A percentile compares a stretch with the other conserved stretches of the same genome.
Conservation (phyloP, 257 asterid species). For the Cynanchum wilfordii region DNA sequence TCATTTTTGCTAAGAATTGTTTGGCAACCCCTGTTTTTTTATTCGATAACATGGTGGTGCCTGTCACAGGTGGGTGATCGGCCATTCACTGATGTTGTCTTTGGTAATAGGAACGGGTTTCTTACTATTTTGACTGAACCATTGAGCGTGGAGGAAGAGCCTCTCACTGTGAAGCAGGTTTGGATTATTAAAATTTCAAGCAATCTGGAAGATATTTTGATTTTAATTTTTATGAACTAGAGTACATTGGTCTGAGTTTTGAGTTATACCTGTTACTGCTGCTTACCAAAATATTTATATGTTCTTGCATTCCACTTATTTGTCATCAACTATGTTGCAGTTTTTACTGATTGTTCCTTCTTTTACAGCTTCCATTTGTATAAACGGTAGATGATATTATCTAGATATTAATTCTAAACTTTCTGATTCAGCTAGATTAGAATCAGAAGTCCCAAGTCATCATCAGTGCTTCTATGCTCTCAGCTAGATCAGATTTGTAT, state of each 20-base stretch:
- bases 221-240: neutral
- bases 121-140: conserved; percentile 84
- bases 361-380: neutral
- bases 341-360: neutral
- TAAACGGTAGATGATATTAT: neutral
- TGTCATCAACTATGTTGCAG: neutral
- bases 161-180: conserved; percentile 84
- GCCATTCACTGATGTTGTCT: conserved; percentile 87
- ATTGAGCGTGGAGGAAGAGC: conserved; percentile 69
- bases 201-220: neutral
- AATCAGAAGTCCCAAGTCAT: neutral
- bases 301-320: neutral
- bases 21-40: neutral
- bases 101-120: conserved; percentile 81
- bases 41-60: conserved; percentile 13
- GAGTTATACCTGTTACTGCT: neutral
- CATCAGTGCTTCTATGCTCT: neutral
- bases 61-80: conserved; percentile 87
- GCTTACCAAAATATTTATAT: neutral
- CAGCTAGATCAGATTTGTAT: no score
- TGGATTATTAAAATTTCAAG: conserved; percentile 19
- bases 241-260: neutral
- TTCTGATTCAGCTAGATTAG: neutral
- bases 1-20: neutral
- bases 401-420: neutral